Conservation (phyloP, 2,329 filamentous ascomycete genomes). For the Blastomyces gilchristii region DNA sequence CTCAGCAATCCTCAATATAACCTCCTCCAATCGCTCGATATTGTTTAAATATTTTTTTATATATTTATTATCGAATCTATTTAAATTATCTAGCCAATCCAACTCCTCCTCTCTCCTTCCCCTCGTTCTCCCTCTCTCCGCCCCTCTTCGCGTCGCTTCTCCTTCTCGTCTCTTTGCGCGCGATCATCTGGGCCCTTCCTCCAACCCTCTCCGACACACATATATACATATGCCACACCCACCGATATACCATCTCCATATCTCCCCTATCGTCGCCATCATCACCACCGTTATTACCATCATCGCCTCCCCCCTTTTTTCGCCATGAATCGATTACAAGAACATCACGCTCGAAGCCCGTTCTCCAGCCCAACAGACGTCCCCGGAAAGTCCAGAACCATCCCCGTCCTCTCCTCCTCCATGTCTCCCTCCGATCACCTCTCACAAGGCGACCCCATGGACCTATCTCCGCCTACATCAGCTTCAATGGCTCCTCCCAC, state of each 20-base stretch:
- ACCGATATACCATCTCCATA: neutral
- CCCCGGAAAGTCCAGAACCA: conserved; percentile 40
- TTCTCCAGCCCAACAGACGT: conserved; percentile 34
- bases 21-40: neutral
- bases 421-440: conserved; percentile 34
- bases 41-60: too few relatives aligned
- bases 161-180: neutral
- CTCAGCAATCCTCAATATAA: too few relatives aligned
- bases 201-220: neutral
- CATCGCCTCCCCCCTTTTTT: conserved; percentile 2
- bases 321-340: conserved; percentile 34
- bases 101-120: neutral
- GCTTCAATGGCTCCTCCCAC: conserved; percentile 41
- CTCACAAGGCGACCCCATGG: conserved; percentile 45
- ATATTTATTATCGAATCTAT: too few relatives aligned
- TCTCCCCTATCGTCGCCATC: conserved; percentile 1
- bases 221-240: too few relatives aligned
- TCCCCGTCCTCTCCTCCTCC: conserved; percentile 43
- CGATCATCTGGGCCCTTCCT: neutral
- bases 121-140: too few relatives aligned
- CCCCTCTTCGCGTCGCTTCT: neutral
- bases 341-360: conserved; percentile 35
- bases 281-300: neutral
- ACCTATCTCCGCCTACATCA: conserved; percentile 41
- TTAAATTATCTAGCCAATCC: neutral